Evolutionary conservation across 2,329 filamentous ascomycete species (phyloP).

Genomic region (Cercospora sp.): DNA sequence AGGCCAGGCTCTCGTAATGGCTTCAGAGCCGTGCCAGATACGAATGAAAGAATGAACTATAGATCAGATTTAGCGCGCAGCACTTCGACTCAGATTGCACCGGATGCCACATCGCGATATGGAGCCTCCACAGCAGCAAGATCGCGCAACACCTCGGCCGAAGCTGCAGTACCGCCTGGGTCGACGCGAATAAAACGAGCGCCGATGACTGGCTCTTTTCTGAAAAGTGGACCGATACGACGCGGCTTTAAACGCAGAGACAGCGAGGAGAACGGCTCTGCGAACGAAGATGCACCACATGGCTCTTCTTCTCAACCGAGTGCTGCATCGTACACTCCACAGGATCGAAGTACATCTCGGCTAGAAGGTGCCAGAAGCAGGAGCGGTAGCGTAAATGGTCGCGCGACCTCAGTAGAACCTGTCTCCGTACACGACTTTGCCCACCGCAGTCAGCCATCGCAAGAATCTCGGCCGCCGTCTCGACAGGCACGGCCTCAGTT

Average conservation of each 20-base stretch:
- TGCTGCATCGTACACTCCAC: slow-evolving; percentile 31
- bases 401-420: slow-evolving; percentile 38
- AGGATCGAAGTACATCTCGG: slow-evolving; percentile 30
- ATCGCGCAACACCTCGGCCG: slow-evolving; percentile 53
- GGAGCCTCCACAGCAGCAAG: slow-evolving; percentile 50
- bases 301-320: slow-evolving; percentile 35
- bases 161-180: slow-evolving; percentile 66
- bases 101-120: slow-evolving; percentile 47
- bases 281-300: slow-evolving; percentile 37
- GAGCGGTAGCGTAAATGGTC: slow-evolving; percentile 35
- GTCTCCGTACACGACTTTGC: slow-evolving; percentile 41
- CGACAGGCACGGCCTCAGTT: slow-evolving; percentile 31
- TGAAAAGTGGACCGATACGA: slow-evolving; percentile 72
- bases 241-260: slow-evolving; percentile 65
- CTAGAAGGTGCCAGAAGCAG: slow-evolving; percentile 31
- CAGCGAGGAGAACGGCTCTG: slow-evolving; percentile 49
- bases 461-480: slow-evolving; percentile 30
- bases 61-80: slow-evolving; percentile 32
- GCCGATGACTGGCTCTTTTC: slow-evolving; percentile 73
- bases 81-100: slow-evolving; percentile 50
- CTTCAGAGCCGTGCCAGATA: slow-evolving; percentile 21
- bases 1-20: slow-evolving; percentile 37
- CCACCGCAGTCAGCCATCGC: slow-evolving; percentile 25
- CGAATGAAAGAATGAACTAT: slow-evolving; percentile 24
- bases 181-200: slow-evolving; percentile 77